phyloP scores from a whole-genome alignment of 108 stramenopile genomes.

The Mayamaea pseudoterrestris region DNA sequence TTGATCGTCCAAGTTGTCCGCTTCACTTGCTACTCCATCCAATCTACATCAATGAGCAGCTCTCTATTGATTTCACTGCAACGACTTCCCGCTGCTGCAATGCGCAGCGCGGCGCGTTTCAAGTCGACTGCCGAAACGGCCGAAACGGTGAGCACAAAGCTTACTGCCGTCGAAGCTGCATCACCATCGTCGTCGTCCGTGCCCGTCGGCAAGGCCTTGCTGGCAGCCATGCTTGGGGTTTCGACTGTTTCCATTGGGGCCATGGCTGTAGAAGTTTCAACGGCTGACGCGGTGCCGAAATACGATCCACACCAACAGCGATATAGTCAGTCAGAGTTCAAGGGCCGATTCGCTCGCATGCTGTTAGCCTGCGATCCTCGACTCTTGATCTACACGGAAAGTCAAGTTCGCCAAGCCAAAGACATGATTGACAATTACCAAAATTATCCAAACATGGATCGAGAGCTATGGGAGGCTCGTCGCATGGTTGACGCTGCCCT shows the following conservation, averaged over 20 bases:
- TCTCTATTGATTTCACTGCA: no score
- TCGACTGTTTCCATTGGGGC: slow-evolving; percentile 32
- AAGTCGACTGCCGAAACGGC: no score
- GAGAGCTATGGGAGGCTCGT: slow-evolving; percentile 34
- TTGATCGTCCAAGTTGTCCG: no score
- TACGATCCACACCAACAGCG: slow-evolving; percentile 42
- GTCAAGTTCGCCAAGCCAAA: slow-evolving; percentile 27
- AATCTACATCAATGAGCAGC: no score
- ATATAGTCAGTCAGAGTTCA: slow-evolving; percentile 42
- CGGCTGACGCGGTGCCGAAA: slow-evolving; percentile 32
- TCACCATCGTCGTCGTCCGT: not conserved
- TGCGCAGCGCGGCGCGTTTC: no score
- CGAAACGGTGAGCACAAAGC: no score
- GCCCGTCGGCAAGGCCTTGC: slow-evolving; percentile 20
- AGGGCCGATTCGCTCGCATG: slow-evolving; percentile 56
- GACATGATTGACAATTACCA: slow-evolving; percentile 26
- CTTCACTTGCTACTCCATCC: no score
- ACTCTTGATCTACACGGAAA: slow-evolving; percentile 35
- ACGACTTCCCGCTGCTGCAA: no score
- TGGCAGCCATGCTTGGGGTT: slow-evolving; percentile 41
- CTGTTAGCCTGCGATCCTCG: slow-evolving; percentile 63
- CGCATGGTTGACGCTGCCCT: slow-evolving; percentile 54
- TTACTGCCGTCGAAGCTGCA: no score
- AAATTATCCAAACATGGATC: slow-evolving; percentile 12
- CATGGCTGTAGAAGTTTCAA: slow-evolving; percentile 27